phyloP scores from a whole-genome alignment of 805 yeast genomes.

The Lipomyces starkeyi region DNA sequence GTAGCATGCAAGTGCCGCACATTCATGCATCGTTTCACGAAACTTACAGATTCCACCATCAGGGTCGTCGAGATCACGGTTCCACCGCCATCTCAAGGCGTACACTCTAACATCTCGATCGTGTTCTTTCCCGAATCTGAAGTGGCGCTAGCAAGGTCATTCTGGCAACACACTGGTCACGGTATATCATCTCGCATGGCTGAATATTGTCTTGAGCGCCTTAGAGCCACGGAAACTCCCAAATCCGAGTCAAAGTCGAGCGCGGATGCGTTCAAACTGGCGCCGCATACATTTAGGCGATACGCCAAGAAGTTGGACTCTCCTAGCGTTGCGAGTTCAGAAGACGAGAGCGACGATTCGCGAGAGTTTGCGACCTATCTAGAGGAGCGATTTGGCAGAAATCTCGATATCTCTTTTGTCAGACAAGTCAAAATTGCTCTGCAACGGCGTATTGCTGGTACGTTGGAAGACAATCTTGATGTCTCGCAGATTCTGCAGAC shows the following conservation, averaged over 20 bases:
- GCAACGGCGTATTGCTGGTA: conserved; percentile 74
- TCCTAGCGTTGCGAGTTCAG: conserved; percentile 16
- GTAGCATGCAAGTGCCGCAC: conserved; percentile 87
- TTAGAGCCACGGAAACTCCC: conserved; percentile 20
- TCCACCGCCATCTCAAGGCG: conserved; percentile 40
- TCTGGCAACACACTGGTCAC: conserved; percentile 98
- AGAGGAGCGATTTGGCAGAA: conserved; percentile 91
- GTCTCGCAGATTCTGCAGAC: conserved; percentile 33
- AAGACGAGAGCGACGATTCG: conserved; percentile 34
- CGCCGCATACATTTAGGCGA: conserved; percentile 28
- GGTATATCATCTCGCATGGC: conserved; percentile 92
- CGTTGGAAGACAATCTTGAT: conserved; percentile 53
- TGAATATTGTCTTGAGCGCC: conserved; percentile 70
- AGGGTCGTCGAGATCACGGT: conserved; percentile 45
- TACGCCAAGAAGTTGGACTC: conserved; percentile 31
- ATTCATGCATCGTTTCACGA: conserved; percentile 56
- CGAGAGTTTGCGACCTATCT: conserved; percentile 45
- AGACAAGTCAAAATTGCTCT: conserved; percentile 76
- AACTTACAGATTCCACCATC: conserved; percentile 48
- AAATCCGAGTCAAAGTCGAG: conserved; percentile 17
- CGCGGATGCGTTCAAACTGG: conserved; percentile 22
- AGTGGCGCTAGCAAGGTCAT: conserved; percentile 72
- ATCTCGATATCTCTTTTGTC: conserved; percentile 77
- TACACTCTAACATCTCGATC: conserved; percentile 67
- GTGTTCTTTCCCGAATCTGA: conserved; percentile 74